Evolutionary conservation across 352 stramenopile species (phyloP).

Genomic region (Phytophthora sp.): DNA sequence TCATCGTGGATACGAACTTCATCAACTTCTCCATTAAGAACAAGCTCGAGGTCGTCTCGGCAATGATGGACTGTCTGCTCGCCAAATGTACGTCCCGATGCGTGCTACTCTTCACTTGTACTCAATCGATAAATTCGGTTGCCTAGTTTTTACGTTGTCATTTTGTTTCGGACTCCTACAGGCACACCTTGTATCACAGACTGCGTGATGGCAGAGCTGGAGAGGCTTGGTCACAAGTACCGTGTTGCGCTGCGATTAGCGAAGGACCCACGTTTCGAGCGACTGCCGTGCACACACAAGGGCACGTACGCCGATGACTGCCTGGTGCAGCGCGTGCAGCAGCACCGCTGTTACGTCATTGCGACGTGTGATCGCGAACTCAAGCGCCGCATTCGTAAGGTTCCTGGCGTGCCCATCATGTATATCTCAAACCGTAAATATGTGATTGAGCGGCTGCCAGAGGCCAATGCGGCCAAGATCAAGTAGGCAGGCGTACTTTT

Average conservation of each 20-base stretch:
- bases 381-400: slow-evolving; percentile 98
- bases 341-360: slow-evolving; percentile 99
- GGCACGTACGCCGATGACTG: slow-evolving; percentile 99
- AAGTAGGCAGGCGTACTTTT: slow-evolving; percentile 54
- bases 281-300: slow-evolving; percentile 98
- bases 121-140: neutral
- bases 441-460: slow-evolving; percentile 99
- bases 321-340: slow-evolving; percentile 90
- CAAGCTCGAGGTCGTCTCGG: slow-evolving; percentile 98
- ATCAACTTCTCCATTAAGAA: slow-evolving; percentile 99
- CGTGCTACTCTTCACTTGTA: neutral
- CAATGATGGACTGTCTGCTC: slow-evolving; percentile 99
- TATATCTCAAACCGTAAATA: slow-evolving; percentile 99
- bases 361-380: slow-evolving; percentile 99
- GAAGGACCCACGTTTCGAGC: slow-evolving; percentile 98
- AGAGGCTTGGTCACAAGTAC: slow-evolving; percentile 99
- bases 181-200: slow-evolving; percentile 97
- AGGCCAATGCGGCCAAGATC: slow-evolving; percentile 93
- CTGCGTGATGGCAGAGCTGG: slow-evolving; percentile 99
- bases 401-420: slow-evolving; percentile 99
- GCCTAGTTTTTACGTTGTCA: no score
- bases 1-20: slow-evolving; percentile 99
- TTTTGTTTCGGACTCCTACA: slow-evolving; percentile 26
- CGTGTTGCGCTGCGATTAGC: slow-evolving; percentile 91
- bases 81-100: slow-evolving; percentile 94